Evolutionary conservation across 306 rosid genomes (phyloP).

Genomic region (Chamaecrista fasciculata): DNA sequence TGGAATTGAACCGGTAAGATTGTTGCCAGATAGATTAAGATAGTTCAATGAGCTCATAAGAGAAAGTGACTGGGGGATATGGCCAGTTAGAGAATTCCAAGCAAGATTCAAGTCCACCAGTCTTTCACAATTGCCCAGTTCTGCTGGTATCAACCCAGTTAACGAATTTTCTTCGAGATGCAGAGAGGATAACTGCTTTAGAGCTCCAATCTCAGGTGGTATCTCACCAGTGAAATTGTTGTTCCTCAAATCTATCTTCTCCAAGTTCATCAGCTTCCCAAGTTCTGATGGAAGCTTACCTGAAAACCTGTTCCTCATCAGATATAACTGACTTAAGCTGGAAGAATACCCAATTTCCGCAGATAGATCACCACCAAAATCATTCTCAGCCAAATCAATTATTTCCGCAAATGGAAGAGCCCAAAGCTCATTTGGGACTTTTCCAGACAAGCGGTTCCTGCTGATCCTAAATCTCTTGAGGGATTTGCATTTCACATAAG

Average conservation of each 20-base stretch:
- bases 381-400: constrained; percentile 79
- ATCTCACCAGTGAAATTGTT: constrained; percentile 70
- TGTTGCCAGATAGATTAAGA: constrained; percentile 68
- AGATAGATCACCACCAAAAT: constrained; percentile 61
- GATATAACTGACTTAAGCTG: constrained; percentile 58
- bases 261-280: constrained; percentile 68
- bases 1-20: constrained; percentile 69
- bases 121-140: constrained; percentile 64
- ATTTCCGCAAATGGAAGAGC: constrained; percentile 65
- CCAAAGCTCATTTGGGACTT: constrained; percentile 69
- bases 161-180: constrained; percentile 72
- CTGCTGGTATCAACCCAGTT: constrained; percentile 64
- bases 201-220: constrained; percentile 65
- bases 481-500: constrained; percentile 70
- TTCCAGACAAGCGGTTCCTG: constrained; percentile 62
- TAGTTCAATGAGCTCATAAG: constrained; percentile 75
- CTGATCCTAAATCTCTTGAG: constrained; percentile 71
- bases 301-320: constrained; percentile 65
- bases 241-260: constrained; percentile 63
- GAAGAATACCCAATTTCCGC: constrained; percentile 59
- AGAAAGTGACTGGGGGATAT: constrained; percentile 65
- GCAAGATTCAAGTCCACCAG: constrained; percentile 85
- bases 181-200: constrained; percentile 72
- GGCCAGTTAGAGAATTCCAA: constrained; percentile 62
- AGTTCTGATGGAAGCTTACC: constrained; percentile 75